Base-by-base conservation (phyloP, 768 basidiomycete genomes). In the Suillus luteus region DNA sequence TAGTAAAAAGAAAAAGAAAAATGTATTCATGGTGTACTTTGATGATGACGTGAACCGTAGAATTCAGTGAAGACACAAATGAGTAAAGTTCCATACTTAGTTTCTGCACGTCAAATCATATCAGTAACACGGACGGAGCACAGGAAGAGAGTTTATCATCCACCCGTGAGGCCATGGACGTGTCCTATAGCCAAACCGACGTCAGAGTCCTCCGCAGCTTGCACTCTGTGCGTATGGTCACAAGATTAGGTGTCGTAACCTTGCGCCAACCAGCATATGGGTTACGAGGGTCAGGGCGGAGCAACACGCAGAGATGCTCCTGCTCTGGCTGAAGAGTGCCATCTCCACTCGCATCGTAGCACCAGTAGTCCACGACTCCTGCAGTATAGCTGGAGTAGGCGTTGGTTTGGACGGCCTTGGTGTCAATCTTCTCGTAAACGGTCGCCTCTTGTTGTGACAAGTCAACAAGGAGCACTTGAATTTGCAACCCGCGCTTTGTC, bases 401-500 rank as follows among this genome's bases (percentile, higher is more conserved):
- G 44, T 76, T 69, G 12, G 37, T 35, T 11, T 40, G 14, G 4
- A 55, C 55, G 24, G 31, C 55, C 19, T 10, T 11, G 1, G 41
- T 55, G 17, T 64, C 66, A 5, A 8, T 40, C 5, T 65, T 68
- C 52, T 74, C 73, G 38, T 69, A 61, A 22, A 74, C 40, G 38
- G 51, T 63, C 37, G 67, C 41, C 2, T 57, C 62, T 2, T 66
- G 17, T 15, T 67, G 72, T 3, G 71, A 71, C 12, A 76, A 55
- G 15, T 68, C 59, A 22, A 73, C 48, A 1, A 71, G 27, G 44
- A 74, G 65, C 2, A 76, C 40, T 27, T 68, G 71, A 33, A 74
- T 61, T 24, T 76, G 70, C 31, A 74, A 55, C n/a, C 75, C 73
- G 44, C 73, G 72, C 55, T 74, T 76, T 8, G 73, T 76, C 75